Evolutionary conservation across 2,329 filamentous ascomycete species (phyloP).

Genomic region (Penicillium oxalicum): DNA sequence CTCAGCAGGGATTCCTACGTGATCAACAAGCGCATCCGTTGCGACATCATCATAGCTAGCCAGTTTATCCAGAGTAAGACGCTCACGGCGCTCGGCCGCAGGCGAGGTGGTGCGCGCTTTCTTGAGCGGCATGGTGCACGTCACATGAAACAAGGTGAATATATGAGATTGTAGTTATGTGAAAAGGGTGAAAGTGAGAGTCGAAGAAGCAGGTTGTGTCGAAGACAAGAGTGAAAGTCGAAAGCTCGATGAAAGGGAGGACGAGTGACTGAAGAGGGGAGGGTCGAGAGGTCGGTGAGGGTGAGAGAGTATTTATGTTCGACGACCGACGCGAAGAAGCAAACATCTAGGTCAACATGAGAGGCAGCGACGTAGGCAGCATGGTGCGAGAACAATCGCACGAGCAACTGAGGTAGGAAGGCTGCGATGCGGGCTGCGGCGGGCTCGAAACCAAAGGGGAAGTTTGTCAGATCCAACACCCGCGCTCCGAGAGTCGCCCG

Average conservation of each 20-base stretch:
- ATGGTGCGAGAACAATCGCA: constrained; percentile 3
- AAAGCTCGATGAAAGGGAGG: constrained; percentile 7
- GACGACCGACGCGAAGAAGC: neutral
- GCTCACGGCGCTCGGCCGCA: constrained; percentile 50
- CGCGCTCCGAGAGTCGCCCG: constrained; percentile 7
- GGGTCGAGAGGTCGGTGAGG: neutral
- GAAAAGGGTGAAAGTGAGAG: neutral
- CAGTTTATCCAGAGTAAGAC: constrained; percentile 78
- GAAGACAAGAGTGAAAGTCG: constrained; percentile 1
- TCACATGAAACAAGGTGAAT: constrained; percentile 1
- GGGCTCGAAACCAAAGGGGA: constrained; percentile 7
- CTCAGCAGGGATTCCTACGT: constrained; percentile 55
- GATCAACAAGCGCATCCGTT: constrained; percentile 91
- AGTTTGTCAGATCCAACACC: constrained; percentile 5
- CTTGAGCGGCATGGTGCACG: constrained; percentile 32
- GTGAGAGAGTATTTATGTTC: constrained; percentile 1
- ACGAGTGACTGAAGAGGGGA: neutral
- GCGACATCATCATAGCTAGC: constrained; percentile 92
- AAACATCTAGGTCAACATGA: neutral
- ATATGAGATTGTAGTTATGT: neutral
- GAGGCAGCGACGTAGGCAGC: constrained; percentile 3
- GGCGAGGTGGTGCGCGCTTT: constrained; percentile 27
- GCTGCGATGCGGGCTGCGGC: neutral
- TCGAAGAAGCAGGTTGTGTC: neutral
- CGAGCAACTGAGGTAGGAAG: constrained; percentile 8